phyloP scores from a whole-genome alignment of 495 filamentous ascomycete species.

The Daldinia decipiens region DNA sequence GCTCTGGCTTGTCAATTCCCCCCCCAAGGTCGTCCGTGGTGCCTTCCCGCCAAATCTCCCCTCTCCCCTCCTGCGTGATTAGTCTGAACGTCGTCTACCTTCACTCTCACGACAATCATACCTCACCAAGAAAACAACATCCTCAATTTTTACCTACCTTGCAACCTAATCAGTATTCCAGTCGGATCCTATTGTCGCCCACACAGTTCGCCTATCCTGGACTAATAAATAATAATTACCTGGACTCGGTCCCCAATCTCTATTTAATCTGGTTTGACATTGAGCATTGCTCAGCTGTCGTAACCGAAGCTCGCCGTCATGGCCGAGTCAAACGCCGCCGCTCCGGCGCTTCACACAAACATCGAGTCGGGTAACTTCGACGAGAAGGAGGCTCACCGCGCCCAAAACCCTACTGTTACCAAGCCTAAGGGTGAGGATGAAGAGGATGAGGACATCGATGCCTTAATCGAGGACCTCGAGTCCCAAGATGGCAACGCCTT shows the following conservation, averaged over 20 bases:
- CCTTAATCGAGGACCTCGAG: conserved; percentile 84
- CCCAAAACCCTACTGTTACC: conserved; percentile 38
- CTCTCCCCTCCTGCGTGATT: conserved; percentile 38
- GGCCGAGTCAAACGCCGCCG: conserved; percentile 60
- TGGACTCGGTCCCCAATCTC: conserved; percentile 25
- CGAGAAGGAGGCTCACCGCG: conserved; percentile 59
- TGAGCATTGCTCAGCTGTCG: conserved; percentile 39
- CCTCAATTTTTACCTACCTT: conserved; percentile 33
- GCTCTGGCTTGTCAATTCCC: conserved; percentile 48
- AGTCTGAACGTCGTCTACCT: conserved; percentile 41
- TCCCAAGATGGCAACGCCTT: conserved; percentile 72
- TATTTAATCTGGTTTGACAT: conserved; percentile 23
- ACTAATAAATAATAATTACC: conserved; percentile 31
- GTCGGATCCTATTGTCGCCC: conserved; percentile 40
- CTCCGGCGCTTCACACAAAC: conserved; percentile 63
- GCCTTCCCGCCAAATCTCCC: conserved; percentile 47
- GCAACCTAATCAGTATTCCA: conserved; percentile 42
- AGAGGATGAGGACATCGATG: conserved; percentile 79
- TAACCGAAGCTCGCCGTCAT: conserved; percentile 51
- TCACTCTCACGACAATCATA: conserved; percentile 38
- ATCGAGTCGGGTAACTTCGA: conserved; percentile 66
- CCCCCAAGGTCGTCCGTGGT: conserved; percentile 49
- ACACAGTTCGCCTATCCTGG: conserved; percentile 46
- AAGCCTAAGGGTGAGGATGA: conserved; percentile 60
- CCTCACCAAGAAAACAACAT: conserved; percentile 39